Conservation (phyloP, 768 basidiomycete species). For the Floccularia luteovirens region DNA sequence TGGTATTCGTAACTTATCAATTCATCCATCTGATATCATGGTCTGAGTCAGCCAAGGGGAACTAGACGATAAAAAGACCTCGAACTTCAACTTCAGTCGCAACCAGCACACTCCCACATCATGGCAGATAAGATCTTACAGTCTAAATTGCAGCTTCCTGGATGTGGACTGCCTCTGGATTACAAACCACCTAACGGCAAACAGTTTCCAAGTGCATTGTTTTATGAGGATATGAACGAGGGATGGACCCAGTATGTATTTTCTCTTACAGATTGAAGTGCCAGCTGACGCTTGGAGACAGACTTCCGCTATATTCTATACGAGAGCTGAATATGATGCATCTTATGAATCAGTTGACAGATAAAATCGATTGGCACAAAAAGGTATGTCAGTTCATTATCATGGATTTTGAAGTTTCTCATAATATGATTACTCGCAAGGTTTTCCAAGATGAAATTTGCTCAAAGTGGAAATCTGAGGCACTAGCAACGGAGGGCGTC, state of each 20-base stretch:
- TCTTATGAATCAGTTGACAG: not conserved
- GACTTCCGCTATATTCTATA: not conserved
- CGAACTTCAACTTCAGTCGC: no score
- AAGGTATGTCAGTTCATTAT: not conserved
- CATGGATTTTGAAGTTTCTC: not conserved
- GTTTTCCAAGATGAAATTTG: conserved; percentile 10
- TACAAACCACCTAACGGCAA: not conserved
- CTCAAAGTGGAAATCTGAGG: conserved; percentile 11
- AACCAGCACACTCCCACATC: no score
- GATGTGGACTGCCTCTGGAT: not conserved
- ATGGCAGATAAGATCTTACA: no score
- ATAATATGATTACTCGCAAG: conserved; percentile 2
- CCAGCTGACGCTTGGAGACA: not conserved
- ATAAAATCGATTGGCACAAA: conserved; percentile 1
- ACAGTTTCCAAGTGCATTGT: not conserved
- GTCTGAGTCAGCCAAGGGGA: no score
- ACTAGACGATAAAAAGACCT: no score
- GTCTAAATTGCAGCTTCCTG: no score
- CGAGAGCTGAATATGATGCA: not conserved
- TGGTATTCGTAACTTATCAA: no score
- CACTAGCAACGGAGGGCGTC: not conserved
- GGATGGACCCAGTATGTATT: not conserved
- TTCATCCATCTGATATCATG: no score
- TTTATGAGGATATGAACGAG: not conserved
- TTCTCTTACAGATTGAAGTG: not conserved